Conservation (phyloP, 192 early-diverging fungal genomes). For the Fimicolochytrium jonesii region DNA sequence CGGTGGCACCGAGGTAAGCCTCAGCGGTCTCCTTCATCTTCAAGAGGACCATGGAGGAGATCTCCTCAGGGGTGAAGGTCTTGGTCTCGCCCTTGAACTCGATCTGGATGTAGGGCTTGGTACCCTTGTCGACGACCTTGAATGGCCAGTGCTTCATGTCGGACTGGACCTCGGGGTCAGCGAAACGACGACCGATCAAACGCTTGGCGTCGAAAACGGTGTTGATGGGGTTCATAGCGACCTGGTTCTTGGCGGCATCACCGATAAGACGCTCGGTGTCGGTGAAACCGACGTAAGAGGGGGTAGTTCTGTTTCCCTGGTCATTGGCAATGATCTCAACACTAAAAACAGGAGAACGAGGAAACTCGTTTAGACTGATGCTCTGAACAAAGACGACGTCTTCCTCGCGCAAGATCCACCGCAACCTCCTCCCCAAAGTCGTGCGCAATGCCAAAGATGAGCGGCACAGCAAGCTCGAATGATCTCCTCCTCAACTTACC, state of each 20-base stretch:
- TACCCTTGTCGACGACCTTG: slow-evolving; percentile 82
- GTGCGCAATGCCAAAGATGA: slow-evolving; percentile 80
- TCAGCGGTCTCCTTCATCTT: slow-evolving; percentile 96
- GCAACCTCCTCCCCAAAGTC: slow-evolving; percentile 82
- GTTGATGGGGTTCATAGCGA: slow-evolving; percentile 89
- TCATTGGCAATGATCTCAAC: slow-evolving; percentile 97
- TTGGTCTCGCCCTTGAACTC: slow-evolving; percentile 97
- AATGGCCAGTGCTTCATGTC: slow-evolving; percentile 99
- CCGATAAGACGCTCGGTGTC: slow-evolving; percentile 98
- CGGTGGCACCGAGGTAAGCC: slow-evolving; percentile 70
- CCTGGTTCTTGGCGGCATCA: slow-evolving; percentile 98
- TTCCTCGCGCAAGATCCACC: slow-evolving; percentile 70
- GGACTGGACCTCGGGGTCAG: slow-evolving; percentile 87
- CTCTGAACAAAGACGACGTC: background rate
- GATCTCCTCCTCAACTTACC: slow-evolving; percentile 66
- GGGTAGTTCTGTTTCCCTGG: slow-evolving; percentile 97
- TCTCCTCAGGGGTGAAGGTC: slow-evolving; percentile 85
- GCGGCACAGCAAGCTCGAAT: slow-evolving; percentile 81
- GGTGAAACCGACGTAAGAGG: slow-evolving; percentile 95
- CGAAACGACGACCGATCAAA: slow-evolving; percentile 92
- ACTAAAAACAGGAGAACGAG: slow-evolving; percentile 77
- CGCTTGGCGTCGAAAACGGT: slow-evolving; percentile 99
- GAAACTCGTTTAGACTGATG: slow-evolving; percentile 63
- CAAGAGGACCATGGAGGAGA: slow-evolving; percentile 86
- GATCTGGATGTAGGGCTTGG: slow-evolving; percentile 83